Percentiles rank a stretch among this genome's conserved stretches.
Conservation (phyloP, 129 eudicot genomes). For the Calendula officinalis region DNA sequence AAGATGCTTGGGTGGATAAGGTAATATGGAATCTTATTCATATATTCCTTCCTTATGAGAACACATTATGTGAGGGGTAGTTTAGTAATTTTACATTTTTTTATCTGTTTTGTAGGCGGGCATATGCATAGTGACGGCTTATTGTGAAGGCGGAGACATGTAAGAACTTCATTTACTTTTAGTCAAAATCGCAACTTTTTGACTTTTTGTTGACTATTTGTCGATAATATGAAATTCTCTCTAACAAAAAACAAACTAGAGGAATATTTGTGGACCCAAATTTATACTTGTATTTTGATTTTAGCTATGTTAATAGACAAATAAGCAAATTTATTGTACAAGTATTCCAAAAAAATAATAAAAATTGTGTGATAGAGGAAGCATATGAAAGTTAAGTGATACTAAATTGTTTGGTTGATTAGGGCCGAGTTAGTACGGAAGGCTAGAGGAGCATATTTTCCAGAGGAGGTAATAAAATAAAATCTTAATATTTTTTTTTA, state of each 20-base stretch:
- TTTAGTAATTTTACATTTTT: neutral
- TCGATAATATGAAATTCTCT: neutral
- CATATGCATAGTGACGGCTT: constrained; percentile 66
- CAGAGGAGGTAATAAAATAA: constrained; percentile 66
- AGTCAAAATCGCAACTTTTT: neutral
- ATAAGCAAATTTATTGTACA: too few relatives aligned
- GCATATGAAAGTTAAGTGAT: neutral
- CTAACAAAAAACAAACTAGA: neutral
- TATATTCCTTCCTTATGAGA: neutral
- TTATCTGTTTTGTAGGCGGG: constrained; percentile 53
- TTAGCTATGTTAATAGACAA: neutral
- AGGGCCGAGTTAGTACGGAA: constrained; percentile 68
- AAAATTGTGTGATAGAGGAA: neutral
- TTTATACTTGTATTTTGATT: neutral
- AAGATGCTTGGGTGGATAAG: constrained; percentile 97
- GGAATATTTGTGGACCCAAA: neutral
- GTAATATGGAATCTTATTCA: constrained; percentile 31
- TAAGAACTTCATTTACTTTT: constrained; percentile 30
- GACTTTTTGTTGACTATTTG: neutral
- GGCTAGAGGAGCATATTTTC: constrained; percentile 64
- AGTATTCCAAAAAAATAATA: neutral
- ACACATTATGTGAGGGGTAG: too few relatives aligned
- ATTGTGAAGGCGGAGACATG: constrained; percentile 94
- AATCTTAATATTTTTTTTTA: neutral
- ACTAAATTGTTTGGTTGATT: constrained; percentile 23